Evolutionary conservation across 2,329 filamentous ascomycete species (phyloP).

Genomic region (Chaetothyriales sp.): DNA sequence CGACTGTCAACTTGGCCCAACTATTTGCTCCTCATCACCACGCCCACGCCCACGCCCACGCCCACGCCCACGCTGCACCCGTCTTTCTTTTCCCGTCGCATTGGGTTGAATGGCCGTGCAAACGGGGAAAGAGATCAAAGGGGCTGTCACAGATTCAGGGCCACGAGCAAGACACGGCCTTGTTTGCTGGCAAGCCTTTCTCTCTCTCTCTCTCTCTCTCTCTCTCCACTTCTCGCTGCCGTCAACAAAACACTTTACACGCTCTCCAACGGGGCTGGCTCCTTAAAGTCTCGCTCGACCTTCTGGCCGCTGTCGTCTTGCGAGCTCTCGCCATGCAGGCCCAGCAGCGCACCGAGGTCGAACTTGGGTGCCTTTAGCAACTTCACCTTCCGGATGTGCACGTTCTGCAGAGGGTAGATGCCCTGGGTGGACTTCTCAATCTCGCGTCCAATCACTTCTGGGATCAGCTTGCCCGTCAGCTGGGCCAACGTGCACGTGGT

Average conservation of each 20-base stretch:
- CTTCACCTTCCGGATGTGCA: constrained; percentile 99
- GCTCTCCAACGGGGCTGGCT: constrained; percentile 73
- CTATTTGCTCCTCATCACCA: no score
- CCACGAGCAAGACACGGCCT: neutral
- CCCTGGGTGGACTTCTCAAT: constrained; percentile 99
- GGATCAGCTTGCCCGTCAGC: constrained; percentile 96
- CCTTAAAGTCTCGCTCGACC: constrained; percentile 99
- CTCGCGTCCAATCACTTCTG: constrained; percentile 97
- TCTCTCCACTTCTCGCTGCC: neutral
- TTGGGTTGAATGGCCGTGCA: neutral
- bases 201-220: neutral
- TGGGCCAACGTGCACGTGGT: constrained; percentile 87
- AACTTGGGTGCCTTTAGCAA: constrained; percentile 98
- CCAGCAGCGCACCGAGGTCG: constrained; percentile 90
- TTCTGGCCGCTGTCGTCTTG: constrained; percentile 96
- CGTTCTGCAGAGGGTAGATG: constrained; percentile 99
- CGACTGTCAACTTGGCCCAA: no score
- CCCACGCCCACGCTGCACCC: no score
- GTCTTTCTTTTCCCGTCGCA: neutral
- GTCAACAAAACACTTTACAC: constrained; percentile 49
- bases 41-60: no score
- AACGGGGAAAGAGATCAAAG: neutral
- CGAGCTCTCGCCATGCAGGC: constrained; percentile 92
- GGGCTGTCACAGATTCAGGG: neutral
- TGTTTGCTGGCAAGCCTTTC: neutral